Conservation (phyloP, 306 rosid species). For the Begonia masoniana region DNA sequence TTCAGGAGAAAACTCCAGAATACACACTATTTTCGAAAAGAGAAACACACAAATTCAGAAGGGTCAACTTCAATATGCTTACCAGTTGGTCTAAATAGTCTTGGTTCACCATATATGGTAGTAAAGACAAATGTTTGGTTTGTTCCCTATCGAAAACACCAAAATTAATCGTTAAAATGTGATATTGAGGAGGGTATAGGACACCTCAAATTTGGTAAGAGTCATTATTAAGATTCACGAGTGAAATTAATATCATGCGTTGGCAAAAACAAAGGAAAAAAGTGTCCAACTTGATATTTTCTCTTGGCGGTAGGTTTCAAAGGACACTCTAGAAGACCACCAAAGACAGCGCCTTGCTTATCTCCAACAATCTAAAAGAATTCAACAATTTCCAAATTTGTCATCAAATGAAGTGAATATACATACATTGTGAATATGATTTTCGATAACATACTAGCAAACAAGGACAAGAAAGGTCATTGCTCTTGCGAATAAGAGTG, state of each 20-base stretch:
- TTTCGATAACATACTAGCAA: slow-evolving; percentile 47
- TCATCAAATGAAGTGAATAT: neutral
- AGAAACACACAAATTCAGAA: too few species aligned
- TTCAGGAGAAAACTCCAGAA: too few species aligned
- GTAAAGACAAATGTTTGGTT: slow-evolving; percentile 83
- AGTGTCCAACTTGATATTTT: slow-evolving; percentile 67
- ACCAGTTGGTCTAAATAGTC: slow-evolving; percentile 97
- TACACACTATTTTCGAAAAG: too few species aligned
- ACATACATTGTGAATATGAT: neutral
- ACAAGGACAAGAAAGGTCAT: slow-evolving; percentile 75
- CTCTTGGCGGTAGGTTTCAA: slow-evolving; percentile 73
- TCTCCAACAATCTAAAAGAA: slow-evolving; percentile 74
- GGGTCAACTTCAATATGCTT: slow-evolving; percentile 14
- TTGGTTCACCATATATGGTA: slow-evolving; percentile 81
- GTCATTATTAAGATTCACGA: neutral
- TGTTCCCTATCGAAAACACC: slow-evolving; percentile 53
- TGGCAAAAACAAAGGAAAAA: neutral
- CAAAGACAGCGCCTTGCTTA: slow-evolving; percentile 84
- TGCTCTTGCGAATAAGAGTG: slow-evolving; percentile 84
- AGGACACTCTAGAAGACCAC: slow-evolving; percentile 84
- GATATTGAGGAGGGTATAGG: neutral
- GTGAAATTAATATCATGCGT: slow-evolving; percentile 6
- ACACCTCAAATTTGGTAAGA: neutral
- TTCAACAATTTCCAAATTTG: neutral
- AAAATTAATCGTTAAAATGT: neutral